These are phyloP conservation scores for Tylopilus felleus DNA, from an alignment of 768 basidiomycete species.

Conservation along the genomic window DNA sequence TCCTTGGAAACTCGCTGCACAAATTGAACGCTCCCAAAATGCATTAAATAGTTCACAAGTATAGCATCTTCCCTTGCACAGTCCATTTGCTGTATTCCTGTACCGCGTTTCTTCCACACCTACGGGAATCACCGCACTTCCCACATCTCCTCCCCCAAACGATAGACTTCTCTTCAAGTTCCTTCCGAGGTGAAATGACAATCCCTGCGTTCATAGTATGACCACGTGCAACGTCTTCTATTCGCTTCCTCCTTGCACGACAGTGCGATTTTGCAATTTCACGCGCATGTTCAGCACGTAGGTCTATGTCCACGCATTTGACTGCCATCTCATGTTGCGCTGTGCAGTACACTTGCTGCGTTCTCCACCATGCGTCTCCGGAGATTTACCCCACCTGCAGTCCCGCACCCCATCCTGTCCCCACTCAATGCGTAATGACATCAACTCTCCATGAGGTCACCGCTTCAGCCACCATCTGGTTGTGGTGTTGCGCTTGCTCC, in stretches of 20 bases:
- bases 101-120: constrained; percentile 4
- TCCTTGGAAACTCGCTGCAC: neutral
- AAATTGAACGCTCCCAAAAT: neutral
- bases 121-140: constrained; percentile 16
- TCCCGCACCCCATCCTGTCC: neutral
- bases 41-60: neutral
- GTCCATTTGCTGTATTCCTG: neutral
- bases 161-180: constrained; percentile 14
- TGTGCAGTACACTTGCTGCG: neutral
- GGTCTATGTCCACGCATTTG: neutral
- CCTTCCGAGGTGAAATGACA: constrained; percentile 23
- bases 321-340: constrained; percentile 3
- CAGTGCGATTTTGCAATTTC: constrained; percentile 7
- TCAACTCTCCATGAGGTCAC: neutral
- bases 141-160: constrained; percentile 6
- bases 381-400: constrained; percentile 20
- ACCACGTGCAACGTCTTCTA: constrained; percentile 2
- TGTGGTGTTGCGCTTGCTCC: constrained; percentile 6
- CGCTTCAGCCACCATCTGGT: neutral
- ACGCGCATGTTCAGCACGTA: constrained; percentile 8
- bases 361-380: neutral
- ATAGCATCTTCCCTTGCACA: constrained; percentile 1
- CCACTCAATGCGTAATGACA: neutral
- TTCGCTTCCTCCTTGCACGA: neutral
- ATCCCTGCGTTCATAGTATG: constrained; percentile 4